phyloP scores from a whole-genome alignment of 805 yeast species.

The Sugiyamaella boreocaroliniensis region DNA sequence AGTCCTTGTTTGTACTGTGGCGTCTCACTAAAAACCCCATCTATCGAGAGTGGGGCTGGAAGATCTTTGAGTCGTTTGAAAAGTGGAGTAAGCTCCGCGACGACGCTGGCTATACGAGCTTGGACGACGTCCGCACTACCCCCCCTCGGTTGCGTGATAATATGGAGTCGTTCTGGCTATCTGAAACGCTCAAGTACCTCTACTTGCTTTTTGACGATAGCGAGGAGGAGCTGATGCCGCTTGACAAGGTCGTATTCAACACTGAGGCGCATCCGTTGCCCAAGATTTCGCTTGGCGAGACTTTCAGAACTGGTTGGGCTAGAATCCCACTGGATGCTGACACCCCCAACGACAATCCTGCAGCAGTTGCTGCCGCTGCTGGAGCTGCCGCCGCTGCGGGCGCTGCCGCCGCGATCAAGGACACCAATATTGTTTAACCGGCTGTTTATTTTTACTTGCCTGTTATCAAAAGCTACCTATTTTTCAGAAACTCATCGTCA shows the following conservation, averaged over 20 bases:
- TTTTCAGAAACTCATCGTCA: not conserved
- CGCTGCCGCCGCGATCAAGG: not conserved
- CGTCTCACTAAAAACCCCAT: slow-evolving; percentile 73
- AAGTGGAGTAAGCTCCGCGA: slow-evolving; percentile 47
- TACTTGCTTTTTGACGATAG: slow-evolving; percentile 68
- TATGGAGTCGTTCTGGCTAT: slow-evolving; percentile 89
- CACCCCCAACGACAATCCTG: not conserved
- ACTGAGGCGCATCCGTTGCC: slow-evolving; percentile 95
- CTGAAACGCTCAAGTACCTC: slow-evolving; percentile 84
- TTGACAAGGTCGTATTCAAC: slow-evolving; percentile 69
- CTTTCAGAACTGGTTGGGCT: slow-evolving; percentile 6
- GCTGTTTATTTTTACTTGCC: too few species aligned
- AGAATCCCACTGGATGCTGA: not conserved
- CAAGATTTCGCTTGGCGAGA: slow-evolving; percentile 32
- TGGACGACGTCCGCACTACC: slow-evolving; percentile 54
- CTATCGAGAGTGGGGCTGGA: slow-evolving; percentile 86
- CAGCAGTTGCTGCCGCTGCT: slow-evolving; percentile 1
- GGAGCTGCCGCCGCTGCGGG: too few species aligned
- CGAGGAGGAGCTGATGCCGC: slow-evolving; percentile 48
- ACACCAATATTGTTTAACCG: not conserved
- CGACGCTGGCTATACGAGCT: slow-evolving; percentile 51
- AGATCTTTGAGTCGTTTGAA: slow-evolving; percentile 66
- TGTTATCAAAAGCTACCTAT: not conserved
- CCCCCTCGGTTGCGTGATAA: slow-evolving; percentile 58
- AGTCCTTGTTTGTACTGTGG: slow-evolving; percentile 72